Percentiles rank a stretch among this genome's conserved stretches.
Evolutionary conservation across 305 asterid genomes (phyloP).

Genomic region (Salvia sclarea): DNA sequence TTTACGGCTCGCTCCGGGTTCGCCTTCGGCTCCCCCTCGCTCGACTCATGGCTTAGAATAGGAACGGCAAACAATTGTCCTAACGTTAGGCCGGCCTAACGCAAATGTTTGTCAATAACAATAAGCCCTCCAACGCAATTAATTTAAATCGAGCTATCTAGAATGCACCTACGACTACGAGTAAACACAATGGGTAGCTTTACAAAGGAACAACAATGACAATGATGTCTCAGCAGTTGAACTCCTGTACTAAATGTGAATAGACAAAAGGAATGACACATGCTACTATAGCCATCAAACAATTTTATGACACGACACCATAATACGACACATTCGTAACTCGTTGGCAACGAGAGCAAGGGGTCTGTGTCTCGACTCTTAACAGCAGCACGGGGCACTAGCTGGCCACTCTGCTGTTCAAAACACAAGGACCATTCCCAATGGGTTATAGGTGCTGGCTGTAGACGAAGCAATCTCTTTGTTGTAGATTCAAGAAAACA

Average conservation of each 20-base stretch:
- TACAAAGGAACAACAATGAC: neutral
- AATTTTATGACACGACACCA: conserved; percentile 30
- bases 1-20: too few species aligned
- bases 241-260: conserved; percentile 40
- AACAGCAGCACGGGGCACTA: conserved; percentile 66
- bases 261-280: conserved; percentile 15
- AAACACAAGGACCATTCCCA: conserved; percentile 78
- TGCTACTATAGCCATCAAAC: conserved; percentile 9
- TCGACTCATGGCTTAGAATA: too few species aligned
- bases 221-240: neutral
- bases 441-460: conserved; percentile 65
- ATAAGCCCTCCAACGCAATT: neutral
- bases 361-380: neutral
- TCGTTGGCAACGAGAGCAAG: neutral
- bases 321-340: conserved; percentile 1
- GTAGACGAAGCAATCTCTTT: conserved; percentile 72
- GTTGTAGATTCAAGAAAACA: conserved; percentile 46
- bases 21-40: too few species aligned
- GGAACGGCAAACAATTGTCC: too few species aligned
- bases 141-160: too few species aligned
- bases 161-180: too few species aligned
- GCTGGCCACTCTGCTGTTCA: conserved; percentile 55
- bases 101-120: neutral
- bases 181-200: too few species aligned
- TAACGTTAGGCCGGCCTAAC: too few species aligned